Base-by-base conservation (phyloP, 805 yeast species). In the Hanseniaspora occidentalis region DNA sequence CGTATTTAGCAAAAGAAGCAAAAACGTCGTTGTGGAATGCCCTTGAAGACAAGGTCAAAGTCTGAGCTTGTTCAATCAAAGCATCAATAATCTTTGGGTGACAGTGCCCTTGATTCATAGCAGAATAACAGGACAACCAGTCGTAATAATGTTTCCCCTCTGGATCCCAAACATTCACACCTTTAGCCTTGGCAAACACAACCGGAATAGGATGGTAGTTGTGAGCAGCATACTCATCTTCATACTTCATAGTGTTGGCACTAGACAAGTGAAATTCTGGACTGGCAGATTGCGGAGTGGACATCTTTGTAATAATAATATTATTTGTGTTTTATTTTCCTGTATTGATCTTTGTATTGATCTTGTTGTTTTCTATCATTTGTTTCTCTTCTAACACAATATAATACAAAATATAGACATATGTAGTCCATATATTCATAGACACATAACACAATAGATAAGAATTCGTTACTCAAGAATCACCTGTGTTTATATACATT, bases 101-200 rank as follows among this genome's bases (percentile, higher is more conserved):
- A 60, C 96, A 88, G 61, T 89, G 97, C 44, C 97, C 97, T 64
- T 89, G 96, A 67, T 89, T 89, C 25, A 89, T 96, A 4, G 97
- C 97, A 21, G 96, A 85, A 64, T 89, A 89, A 10, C 96, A 96
- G 14, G 94, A 81, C 45, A 89, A 66, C 57, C 89, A 89, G 62
- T 89, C 97, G 48, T 89, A 67, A 62, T 88, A 89, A 58, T 86
- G 88, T 31, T 79, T 84, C 48, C 96, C 96, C 64, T 89, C 97
- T 6, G 96, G 96, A 60, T 89, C 97, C 96, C 96, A 89, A 18
- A 89, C 96, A 49, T 84, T 80, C 21, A 96, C 95, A 38, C 97
- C 97, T 44, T 60, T 48, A 13, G 95, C 97, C 54, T 71, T 77
- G 53, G 82, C 71, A 64, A 89, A 83, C 13, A 89, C 96, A 45